Conservation (phyloP, 176 grass and related monocot species). For the Cenchrus americanus region DNA sequence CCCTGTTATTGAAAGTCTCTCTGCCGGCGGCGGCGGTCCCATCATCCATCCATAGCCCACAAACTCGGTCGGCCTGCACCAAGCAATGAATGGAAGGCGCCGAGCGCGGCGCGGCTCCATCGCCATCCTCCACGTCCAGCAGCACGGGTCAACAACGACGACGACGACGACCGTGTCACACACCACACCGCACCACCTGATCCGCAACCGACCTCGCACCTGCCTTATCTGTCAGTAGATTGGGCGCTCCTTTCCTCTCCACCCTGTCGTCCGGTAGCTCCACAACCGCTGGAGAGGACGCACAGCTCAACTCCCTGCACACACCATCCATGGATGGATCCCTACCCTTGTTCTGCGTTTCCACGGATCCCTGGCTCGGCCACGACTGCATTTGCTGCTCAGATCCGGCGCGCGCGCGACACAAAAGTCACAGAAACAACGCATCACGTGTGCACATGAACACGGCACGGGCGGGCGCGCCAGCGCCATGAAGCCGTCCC, state of each 20-base stretch:
- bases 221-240: not conserved
- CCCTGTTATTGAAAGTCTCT: too few relatives aligned
- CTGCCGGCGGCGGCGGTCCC: too few relatives aligned
- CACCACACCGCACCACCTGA: not conserved
- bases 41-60: too few relatives aligned
- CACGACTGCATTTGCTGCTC: not conserved
- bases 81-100: too few relatives aligned
- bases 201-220: not conserved
- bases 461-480: not conserved
- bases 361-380: too few relatives aligned
- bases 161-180: not conserved
- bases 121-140: too few relatives aligned
- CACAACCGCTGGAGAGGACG: not conserved
- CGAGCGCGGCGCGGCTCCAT: too few relatives aligned
- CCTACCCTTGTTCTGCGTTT: too few relatives aligned
- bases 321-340: not conserved
- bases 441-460: constrained; percentile 19
- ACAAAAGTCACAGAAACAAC: too few relatives aligned
- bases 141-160: not conserved
- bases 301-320: not conserved
- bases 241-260: not conserved
- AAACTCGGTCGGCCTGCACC: too few relatives aligned
- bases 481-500: not conserved
- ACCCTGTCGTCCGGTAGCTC: not conserved
- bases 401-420: not conserved